Conservation (phyloP, 2,329 filamentous ascomycete species). For the Moelleriella libera region DNA sequence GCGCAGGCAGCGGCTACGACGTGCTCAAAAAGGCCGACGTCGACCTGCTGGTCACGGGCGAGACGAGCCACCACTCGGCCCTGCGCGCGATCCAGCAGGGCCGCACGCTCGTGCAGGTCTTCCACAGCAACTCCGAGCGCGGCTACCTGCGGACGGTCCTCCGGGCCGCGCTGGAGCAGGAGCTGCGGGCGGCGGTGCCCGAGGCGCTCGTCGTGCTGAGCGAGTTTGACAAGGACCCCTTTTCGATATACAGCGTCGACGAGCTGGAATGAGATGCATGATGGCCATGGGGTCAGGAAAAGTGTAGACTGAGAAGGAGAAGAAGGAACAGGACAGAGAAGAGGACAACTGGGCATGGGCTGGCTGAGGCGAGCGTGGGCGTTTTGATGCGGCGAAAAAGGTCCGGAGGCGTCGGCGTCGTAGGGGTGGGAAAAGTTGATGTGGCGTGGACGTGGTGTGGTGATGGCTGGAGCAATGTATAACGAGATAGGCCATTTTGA, state of each 20-base stretch:
- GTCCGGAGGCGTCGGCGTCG: no score
- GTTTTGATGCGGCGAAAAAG: no score
- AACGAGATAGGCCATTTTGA: no score
- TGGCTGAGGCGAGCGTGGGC: no score
- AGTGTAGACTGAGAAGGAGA: not conserved
- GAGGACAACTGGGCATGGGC: no score
- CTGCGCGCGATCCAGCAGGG: constrained; percentile 75
- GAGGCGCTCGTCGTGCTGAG: constrained; percentile 59
- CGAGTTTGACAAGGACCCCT: constrained; percentile 74
- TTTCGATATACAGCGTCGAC: constrained; percentile 52
- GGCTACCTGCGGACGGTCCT: constrained; percentile 65
- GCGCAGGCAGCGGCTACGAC: constrained; percentile 74
- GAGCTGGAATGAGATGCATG: constrained; percentile 13
- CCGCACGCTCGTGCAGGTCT: constrained; percentile 68
- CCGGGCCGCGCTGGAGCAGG: constrained; percentile 45
- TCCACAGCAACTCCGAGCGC: constrained; percentile 88
- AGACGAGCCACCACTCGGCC: constrained; percentile 87
- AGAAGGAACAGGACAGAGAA: not conserved
- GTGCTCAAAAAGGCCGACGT: constrained; percentile 58
- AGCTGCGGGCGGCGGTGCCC: constrained; percentile 34
- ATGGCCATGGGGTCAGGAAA: not conserved
- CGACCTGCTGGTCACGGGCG: constrained; percentile 79
- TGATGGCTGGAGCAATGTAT: no score
- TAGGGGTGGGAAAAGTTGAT: no score
- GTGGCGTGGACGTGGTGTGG: no score